Conservation (phyloP, 2,329 filamentous ascomycete genomes). For the Phyllosticta citribraziliensis region DNA sequence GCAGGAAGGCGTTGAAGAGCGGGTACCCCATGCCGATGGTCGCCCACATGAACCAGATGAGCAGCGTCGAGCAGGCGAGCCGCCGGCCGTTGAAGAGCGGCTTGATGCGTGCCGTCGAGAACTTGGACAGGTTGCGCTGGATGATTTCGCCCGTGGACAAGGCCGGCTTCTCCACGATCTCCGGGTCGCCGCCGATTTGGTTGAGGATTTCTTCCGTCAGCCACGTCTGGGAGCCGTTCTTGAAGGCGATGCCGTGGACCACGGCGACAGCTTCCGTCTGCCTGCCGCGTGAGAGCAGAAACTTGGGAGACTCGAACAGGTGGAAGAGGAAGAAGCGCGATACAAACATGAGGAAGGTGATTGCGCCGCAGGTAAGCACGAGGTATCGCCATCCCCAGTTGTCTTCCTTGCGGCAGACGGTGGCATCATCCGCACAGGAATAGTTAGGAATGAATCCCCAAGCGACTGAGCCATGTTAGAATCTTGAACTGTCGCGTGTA, state of each 20-base stretch:
- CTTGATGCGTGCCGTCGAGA: constrained; percentile 56
- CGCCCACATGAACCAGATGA: constrained; percentile 71
- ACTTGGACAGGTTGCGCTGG: constrained; percentile 51
- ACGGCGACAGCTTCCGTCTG: constrained; percentile 72
- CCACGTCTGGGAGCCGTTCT: constrained; percentile 45
- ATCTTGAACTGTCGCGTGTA: neutral
- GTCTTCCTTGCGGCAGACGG: constrained; percentile 34
- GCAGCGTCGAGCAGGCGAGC: constrained; percentile 38
- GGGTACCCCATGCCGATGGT: constrained; percentile 81
- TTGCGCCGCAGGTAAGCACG: constrained; percentile 57
- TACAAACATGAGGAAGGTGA: constrained; percentile 69
- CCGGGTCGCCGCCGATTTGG: constrained; percentile 41
- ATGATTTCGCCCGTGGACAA: constrained; percentile 41
- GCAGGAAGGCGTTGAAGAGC: constrained; percentile 84
- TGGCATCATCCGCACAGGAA: constrained; percentile 33
- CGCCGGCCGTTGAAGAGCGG: constrained; percentile 49
- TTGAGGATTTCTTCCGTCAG: constrained; percentile 62
- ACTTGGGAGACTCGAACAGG: constrained; percentile 80
- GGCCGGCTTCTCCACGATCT: constrained; percentile 28
- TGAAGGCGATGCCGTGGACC: constrained; percentile 65
- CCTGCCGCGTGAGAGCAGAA: constrained; percentile 63
- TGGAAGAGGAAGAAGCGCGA: constrained; percentile 71
- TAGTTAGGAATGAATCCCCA: constrained; percentile 68
- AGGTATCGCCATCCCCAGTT: constrained; percentile 69
- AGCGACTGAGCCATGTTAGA: constrained; percentile 41